Conservation (phyloP, 352 stramenopile genomes). For the Phytophthora boehmeriae region DNA sequence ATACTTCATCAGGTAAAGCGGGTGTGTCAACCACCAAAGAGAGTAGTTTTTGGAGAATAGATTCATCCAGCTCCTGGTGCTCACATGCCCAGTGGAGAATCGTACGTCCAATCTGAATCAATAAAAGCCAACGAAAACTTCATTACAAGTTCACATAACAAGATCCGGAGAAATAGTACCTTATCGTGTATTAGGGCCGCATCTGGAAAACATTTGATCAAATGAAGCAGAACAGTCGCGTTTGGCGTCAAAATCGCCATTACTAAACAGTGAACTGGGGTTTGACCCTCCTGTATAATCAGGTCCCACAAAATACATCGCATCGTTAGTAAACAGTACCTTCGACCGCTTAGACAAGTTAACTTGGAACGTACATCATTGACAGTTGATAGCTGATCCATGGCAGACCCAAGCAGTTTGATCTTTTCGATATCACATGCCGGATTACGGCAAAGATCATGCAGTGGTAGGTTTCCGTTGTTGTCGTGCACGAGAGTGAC, state of each 20-base stretch:
- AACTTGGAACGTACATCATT: constrained; percentile 38
- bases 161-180: constrained; percentile 22
- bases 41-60: constrained; percentile 36
- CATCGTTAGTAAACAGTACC: not conserved
- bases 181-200: constrained; percentile 41
- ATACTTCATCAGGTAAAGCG: constrained; percentile 22
- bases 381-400: constrained; percentile 36
- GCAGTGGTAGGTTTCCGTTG: constrained; percentile 47
- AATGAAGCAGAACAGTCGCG: constrained; percentile 38
- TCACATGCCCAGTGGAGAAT: constrained; percentile 69
- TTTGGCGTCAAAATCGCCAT: constrained; percentile 31
- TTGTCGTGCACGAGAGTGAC: constrained; percentile 48
- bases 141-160: constrained; percentile 2
- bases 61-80: constrained; percentile 20
- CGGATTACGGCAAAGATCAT: constrained; percentile 55
- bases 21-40: constrained; percentile 11
- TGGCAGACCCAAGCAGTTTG: constrained; percentile 35
- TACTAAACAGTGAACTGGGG: constrained; percentile 54
- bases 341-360: not conserved
- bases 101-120: constrained; percentile 47
- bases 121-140: constrained; percentile 8
- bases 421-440: constrained; percentile 52
- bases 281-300: constrained; percentile 37
- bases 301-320: not conserved
- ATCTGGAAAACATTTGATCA: constrained; percentile 40